Base-by-base conservation (phyloP, 257 asterid genomes). In the Plantago elongata region DNA sequence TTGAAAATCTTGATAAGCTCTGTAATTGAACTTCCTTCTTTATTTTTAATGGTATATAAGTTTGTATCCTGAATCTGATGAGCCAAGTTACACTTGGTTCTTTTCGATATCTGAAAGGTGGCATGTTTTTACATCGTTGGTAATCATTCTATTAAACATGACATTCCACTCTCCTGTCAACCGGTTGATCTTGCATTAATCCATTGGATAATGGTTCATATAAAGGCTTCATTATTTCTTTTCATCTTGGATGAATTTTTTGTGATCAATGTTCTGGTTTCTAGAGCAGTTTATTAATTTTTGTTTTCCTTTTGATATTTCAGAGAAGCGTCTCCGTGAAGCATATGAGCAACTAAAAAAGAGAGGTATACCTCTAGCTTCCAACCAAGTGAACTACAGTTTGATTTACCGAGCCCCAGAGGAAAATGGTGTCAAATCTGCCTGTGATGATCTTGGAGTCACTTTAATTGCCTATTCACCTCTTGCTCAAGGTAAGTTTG, bases 351-450 rank as follows among this genome's bases (percentile, higher is more conserved):
- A 76, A 69, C 89, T 91, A 57, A 81, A 83, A 61, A 88, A 76
- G 84, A 80, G 96, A 80, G 98, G 95, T 34, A 81, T 91, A 54
- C 95, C 93, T 12, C 69, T 88, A 66, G 98, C 96, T 55, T 91
- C 96, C 52, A 91, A 91, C 86, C 96, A 91, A 79, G 98, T 88
- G 9, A 91, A 91, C 66, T 91, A 91, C 83, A 91, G 98, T 63
- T 85, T 91, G 54, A 88, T 91, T 63, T 91, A 91, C 75, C 70
- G 96, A 62, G 49, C 69, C 29, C 96, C 96, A 0, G 98, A 91
- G 82, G 81, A 91, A 72, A 91, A 91, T 18, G 98, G 95, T 7
- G 93, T 91, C 27, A 88, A 91, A 78, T 81, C 95, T 16, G 71
- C 98, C 30, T 88, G 97, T 57, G 96, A 90, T 61, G 97, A 90